Evolutionary conservation across 2,329 filamentous ascomycete species (phyloP), one percentile per base, ranked within the genome.

Genomic region (Neofusicoccum kwambonambiense): DNA sequence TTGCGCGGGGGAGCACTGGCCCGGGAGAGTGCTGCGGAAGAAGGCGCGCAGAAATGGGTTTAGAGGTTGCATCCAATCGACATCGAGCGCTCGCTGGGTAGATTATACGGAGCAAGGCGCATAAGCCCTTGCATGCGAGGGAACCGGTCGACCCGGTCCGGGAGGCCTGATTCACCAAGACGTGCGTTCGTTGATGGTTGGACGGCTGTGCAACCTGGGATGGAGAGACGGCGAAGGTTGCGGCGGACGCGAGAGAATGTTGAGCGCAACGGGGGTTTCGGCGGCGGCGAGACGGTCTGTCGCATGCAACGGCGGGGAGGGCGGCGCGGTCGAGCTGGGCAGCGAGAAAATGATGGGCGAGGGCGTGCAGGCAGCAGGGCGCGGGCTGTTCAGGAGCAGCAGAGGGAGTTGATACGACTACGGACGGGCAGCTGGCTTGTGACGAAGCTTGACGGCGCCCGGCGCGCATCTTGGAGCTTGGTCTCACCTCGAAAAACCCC

Each of bases 1-100:
- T 79, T 95, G 90, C 69, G 93, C 86, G 64, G 95, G 93, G 68
- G 89, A 87, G 84, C 95, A 98, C 88, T 98, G 94, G 74, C 90
- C 84, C 72, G 91, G 90, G 76, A 97, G 86, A 78, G 92, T 89
- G 87, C 93, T 98, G 84, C 92, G 93, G 86, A 97, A 97, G 88
- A 99, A 98, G 85, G 94, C 93, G 84, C 91, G 90, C 80, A 99
- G 86, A 82, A 97, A 98, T 79, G 95, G 95, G 82, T 99, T 99
- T 89, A 98, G 86, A 83, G 95, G 92, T 89, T 93, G 93, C 93
- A 97, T 97, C 88, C 90, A 90, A 83, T 80, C 81, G 76, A 78
- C 73, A 72, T 71, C 22, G 66, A 67, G 60, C 42, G 63, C 63
- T 51, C 19, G 45, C 50, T 57, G 42, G 37, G 45, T 22, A 60